Base-by-base conservation (phyloP, 768 basidiomycete genomes). In the Grammothele lineata region DNA sequence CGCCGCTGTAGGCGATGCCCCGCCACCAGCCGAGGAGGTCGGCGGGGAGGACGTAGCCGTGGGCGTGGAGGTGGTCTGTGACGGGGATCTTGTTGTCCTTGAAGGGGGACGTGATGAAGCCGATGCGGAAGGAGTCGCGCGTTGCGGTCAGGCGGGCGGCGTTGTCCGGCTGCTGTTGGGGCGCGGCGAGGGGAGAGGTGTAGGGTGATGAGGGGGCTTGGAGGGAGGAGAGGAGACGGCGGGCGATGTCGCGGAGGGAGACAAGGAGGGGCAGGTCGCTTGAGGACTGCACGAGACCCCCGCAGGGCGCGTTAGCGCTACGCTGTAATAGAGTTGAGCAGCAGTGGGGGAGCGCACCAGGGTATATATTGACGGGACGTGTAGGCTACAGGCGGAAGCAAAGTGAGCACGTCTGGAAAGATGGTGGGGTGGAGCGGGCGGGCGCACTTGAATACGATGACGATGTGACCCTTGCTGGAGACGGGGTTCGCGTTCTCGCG, bases 31-130 rank as follows among this genome's bases (percentile, higher is more conserved):
- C 83, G 57, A 81, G 67, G 25, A 75, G 69, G 62, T 90, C 82
- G 6, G 79, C 70, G 10, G 83, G 78, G 11, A 68, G 70, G 40
- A 87, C 74, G 60, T 80, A 88, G 5, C 83, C 87, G 62, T 90
- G 87, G 1, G 77, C 78, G 60, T 89, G 87, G 22, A 88, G 73
- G 60, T 89, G 87, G 63, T 88, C 86, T 22, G 80, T 84, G 39
- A 89, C 78, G 12, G 87, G 87, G 34, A 88, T 86, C 62, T 85
- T 86, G 65, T 67, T 78, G 60, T 89, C 87, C 56, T 73, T 80
- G 68, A 87, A 86, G 0, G 85, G 86, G 14, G 84, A 80, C 0
- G 85, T 85, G 51, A 88, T 87, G 68, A 88, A 89, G 32, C 86
- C 86, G 51, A 88, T 81, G 40, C 73, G 77, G 56, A 84, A 80